Evolutionary conservation across 805 yeast genomes (phyloP).

Genomic region (Yamadazyma endophytica): DNA sequence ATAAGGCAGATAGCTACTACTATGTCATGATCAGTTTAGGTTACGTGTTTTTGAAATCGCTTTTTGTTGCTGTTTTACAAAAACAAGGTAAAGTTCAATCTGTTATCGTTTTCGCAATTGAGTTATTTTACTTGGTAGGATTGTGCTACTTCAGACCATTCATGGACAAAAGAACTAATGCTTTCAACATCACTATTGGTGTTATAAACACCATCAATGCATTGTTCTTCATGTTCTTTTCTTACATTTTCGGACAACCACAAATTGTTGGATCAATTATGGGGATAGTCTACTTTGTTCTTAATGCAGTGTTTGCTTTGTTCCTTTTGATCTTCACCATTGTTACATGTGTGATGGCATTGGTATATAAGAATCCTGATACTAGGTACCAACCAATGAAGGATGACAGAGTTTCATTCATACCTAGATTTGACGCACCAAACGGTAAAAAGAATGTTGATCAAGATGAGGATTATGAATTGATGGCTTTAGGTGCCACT

Average conservation of each 20-base stretch:
- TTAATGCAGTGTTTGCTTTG: slow-evolving; percentile 86
- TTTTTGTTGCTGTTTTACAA: slow-evolving; percentile 86
- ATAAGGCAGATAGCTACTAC: slow-evolving; percentile 81
- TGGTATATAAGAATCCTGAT: slow-evolving; percentile 89
- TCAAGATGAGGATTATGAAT: slow-evolving; percentile 51
- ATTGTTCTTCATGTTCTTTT: slow-evolving; percentile 83
- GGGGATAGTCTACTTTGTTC: slow-evolving; percentile 83
- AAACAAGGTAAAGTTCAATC: slow-evolving; percentile 77
- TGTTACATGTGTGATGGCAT: slow-evolving; percentile 79
- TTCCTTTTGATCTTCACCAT: slow-evolving; percentile 80
- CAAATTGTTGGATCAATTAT: slow-evolving; percentile 86
- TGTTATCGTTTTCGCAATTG: slow-evolving; percentile 68
- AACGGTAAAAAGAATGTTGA: slow-evolving; percentile 14
- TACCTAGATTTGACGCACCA: slow-evolving; percentile 55
- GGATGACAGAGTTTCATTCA: slow-evolving; percentile 95
- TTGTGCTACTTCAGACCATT: slow-evolving; percentile 78
- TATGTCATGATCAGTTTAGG: slow-evolving; percentile 64
- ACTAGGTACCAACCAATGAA: slow-evolving; percentile 93
- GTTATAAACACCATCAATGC: slow-evolving; percentile 79
- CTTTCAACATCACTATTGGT: slow-evolving; percentile 84
- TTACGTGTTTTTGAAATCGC: slow-evolving; percentile 69
- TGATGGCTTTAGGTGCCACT: slow-evolving; percentile 69
- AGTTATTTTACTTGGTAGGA: slow-evolving; percentile 61
- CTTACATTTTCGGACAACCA: slow-evolving; percentile 78
- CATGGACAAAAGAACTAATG: slow-evolving; percentile 92